Percentiles rank a stretch among this genome's conserved stretches.
Evolutionary conservation across 768 basidiomycete species (phyloP).

Genomic region (Baorangia bicolor): DNA sequence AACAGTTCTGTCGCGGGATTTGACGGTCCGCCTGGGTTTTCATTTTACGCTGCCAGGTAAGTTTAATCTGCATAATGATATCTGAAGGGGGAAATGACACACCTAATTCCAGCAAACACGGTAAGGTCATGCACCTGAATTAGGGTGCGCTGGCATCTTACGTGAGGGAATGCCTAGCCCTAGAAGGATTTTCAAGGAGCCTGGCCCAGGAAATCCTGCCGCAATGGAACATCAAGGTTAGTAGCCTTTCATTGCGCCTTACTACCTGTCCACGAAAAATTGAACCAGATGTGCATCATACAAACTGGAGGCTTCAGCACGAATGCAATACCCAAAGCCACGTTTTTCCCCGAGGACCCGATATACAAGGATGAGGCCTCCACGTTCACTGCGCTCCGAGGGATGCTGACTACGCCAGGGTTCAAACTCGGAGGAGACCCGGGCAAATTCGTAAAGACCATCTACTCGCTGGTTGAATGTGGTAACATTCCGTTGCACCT

Average conservation of each 20-base stretch:
- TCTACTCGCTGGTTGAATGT: slow-evolving; percentile 5
- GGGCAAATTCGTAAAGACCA: slow-evolving; percentile 4
- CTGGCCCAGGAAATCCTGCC: slow-evolving; percentile 38
- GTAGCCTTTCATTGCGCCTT: neutral
- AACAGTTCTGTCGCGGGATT: slow-evolving; percentile 34
- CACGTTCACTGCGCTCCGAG: neutral
- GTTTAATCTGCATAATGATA: neutral
- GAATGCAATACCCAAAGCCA: neutral
- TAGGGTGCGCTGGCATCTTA: neutral
- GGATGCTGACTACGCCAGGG: neutral
- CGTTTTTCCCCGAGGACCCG: slow-evolving; percentile 5
- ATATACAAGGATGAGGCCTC: slow-evolving; percentile 5
- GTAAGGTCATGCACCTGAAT: neutral
- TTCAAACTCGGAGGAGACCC: slow-evolving; percentile 10
- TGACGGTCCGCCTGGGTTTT: slow-evolving; percentile 4
- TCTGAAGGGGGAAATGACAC: slow-evolving; percentile 8
- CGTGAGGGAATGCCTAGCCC: slow-evolving; percentile 15
- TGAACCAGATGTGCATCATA: slow-evolving; percentile 19
- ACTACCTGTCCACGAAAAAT: neutral
- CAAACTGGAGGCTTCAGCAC: slow-evolving; percentile 19
- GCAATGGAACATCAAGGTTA: slow-evolving; percentile 40
- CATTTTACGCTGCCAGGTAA: slow-evolving; percentile 22
- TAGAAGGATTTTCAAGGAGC: slow-evolving; percentile 36
- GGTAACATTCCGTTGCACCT: slow-evolving; percentile 12
- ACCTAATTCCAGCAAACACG: slow-evolving; percentile 14